phyloP scores from a whole-genome alignment of 495 filamentous ascomycete genomes.

The Annulohypoxylon bovei region DNA sequence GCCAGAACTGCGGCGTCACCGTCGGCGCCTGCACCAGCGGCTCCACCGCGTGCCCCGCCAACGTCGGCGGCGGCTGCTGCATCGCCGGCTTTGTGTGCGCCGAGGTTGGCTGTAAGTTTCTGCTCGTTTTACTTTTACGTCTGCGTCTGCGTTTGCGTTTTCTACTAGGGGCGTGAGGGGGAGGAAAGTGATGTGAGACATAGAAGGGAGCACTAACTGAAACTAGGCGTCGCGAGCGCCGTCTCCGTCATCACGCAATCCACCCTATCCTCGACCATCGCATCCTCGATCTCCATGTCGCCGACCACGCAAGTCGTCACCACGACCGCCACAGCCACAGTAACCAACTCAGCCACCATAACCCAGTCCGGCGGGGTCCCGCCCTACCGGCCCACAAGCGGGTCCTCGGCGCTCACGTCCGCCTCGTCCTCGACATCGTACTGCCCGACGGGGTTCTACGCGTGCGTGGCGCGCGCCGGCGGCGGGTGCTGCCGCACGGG shows the following conservation, averaged over 20 bases:
- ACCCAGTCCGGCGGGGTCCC: conserved; percentile 48
- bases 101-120: conserved; percentile 78
- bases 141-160: too few species aligned
- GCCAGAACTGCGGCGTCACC: conserved; percentile 71
- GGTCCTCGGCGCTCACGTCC: conserved; percentile 11
- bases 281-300: conserved; percentile 32
- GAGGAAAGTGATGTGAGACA: background rate
- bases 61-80: conserved; percentile 86
- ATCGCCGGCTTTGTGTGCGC: conserved; percentile 81
- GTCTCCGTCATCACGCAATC: conserved; percentile 59
- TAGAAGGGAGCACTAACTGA: conserved; percentile 3
- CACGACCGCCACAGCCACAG: conserved; percentile 52
- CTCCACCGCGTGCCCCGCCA: conserved; percentile 73
- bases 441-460: conserved; percentile 68
- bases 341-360: conserved; percentile 42
- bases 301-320: conserved; percentile 47
- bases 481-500: conserved; percentile 78
- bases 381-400: conserved; percentile 40
- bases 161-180: too few species aligned
- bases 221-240: conserved; percentile 48
- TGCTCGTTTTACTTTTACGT: too few species aligned
- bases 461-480: conserved; percentile 60
- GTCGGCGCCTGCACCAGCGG: conserved; percentile 71
- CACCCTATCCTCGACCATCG: conserved; percentile 43
- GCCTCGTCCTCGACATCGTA: conserved; percentile 39